Conservation (phyloP, 2,329 filamentous ascomycete species). For the Diaporthe longicolla region DNA sequence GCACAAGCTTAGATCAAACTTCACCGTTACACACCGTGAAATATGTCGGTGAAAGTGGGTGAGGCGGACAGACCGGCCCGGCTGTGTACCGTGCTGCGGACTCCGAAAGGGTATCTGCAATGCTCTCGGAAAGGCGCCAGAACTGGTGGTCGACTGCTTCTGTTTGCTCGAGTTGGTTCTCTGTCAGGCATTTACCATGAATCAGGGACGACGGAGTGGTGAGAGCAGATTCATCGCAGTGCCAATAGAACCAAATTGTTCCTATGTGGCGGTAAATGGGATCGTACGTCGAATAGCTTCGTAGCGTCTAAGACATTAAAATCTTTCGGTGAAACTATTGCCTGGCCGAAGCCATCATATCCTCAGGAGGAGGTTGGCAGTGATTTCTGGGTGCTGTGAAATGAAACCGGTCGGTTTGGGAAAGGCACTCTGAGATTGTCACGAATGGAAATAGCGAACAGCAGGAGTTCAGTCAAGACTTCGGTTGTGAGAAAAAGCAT, state of each 20-base stretch:
- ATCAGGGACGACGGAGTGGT: background rate
- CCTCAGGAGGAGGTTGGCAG: too few species aligned
- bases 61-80: background rate
- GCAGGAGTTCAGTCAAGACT: background rate
- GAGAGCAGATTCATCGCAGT: background rate
- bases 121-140: background rate
- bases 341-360: too few species aligned
- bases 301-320: too few species aligned
- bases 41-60: conserved; percentile 12
- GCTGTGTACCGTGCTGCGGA: background rate
- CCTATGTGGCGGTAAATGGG: background rate
- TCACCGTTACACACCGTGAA: too few species aligned
- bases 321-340: background rate
- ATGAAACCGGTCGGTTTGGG: background rate
- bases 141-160: background rate
- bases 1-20: background rate
- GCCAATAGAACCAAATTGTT: background rate
- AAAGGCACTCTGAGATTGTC: background rate
- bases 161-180: background rate
- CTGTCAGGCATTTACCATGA: background rate
- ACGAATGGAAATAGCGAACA: background rate
- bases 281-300: background rate
- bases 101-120: background rate
- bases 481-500: background rate
- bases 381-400: background rate